Percentiles rank a stretch among this genome's conserved stretches.
These are phyloP conservation scores for Anisodus acutangulus DNA, from an alignment of 257 asterid species.

Conservation along the genomic window DNA sequence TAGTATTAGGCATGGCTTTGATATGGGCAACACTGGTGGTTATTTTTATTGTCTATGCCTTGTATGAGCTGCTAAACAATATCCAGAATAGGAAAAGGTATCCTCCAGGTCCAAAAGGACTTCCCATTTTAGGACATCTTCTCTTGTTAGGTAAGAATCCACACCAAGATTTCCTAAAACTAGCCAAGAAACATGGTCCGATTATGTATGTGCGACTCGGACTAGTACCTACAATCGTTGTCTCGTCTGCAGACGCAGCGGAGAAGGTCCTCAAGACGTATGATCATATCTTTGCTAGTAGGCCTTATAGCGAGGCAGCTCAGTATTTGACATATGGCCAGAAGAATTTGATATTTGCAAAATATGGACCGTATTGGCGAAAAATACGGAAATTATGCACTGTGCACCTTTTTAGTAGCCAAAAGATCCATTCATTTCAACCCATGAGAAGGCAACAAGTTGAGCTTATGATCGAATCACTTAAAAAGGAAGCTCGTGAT, in stretches of 20 bases:
- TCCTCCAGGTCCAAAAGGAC: neutral
- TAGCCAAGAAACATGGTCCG: neutral
- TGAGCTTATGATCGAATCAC: neutral
- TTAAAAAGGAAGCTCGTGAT: too few species aligned
- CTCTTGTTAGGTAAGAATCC: neutral
- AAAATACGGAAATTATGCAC: neutral
- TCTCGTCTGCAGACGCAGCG: neutral
- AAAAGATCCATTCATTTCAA: constrained; percentile 10
- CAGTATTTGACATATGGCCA: neutral
- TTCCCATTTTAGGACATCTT: constrained; percentile 10
- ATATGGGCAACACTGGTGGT: neutral
- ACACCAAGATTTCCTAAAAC: neutral
- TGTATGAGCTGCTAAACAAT: neutral
- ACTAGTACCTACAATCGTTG: constrained; percentile 3
- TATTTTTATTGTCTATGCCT: neutral
- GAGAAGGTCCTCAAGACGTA: neutral
- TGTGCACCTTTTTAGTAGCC: neutral
- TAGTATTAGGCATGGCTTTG: neutral
- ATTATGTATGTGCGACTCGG: neutral
- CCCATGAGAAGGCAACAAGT: constrained; percentile 1
- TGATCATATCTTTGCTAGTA: constrained; percentile 5
- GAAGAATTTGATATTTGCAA: neutral
- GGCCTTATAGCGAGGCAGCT: neutral
- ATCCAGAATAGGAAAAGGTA: neutral
- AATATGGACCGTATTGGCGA: neutral